Conservation (phyloP, 345 rosid genomes). For the Erucastrum elatum region DNA sequence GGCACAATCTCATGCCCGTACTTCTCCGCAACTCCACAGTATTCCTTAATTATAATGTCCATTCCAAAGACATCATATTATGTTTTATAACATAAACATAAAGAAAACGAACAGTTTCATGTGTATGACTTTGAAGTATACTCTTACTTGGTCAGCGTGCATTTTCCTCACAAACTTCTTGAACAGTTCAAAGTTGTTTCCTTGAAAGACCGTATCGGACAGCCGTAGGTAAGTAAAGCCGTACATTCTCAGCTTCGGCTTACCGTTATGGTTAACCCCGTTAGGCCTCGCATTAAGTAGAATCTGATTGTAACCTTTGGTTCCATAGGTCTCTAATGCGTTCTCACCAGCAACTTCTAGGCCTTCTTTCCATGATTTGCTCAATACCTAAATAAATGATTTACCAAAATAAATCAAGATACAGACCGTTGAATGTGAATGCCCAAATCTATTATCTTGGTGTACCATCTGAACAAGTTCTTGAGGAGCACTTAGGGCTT, state of each 20-base stretch:
- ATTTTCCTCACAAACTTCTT: constrained; percentile 73
- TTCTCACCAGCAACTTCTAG: constrained; percentile 87
- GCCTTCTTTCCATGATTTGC: constrained; percentile 73
- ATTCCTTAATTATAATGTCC: constrained; percentile 20
- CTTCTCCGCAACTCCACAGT: constrained; percentile 47
- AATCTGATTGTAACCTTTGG: constrained; percentile 68
- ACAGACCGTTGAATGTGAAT: background rate
- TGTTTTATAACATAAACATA: background rate
- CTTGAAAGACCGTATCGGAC: constrained; percentile 49
- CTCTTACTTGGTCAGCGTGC: constrained; percentile 84
- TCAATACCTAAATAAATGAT: constrained; percentile 57
- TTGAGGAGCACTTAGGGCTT: constrained; percentile 67
- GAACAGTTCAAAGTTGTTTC: constrained; percentile 56
- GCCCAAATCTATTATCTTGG: background rate
- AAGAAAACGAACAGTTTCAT: background rate
- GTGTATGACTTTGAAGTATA: background rate
- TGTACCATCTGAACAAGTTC: constrained; percentile 74
- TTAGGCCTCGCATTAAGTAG: constrained; percentile 81
- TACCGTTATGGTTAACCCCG: constrained; percentile 57
- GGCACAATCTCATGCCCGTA: constrained; percentile 56
- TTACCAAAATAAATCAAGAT: background rate
- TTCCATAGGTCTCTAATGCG: constrained; percentile 70
- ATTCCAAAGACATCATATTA: constrained; percentile 2
- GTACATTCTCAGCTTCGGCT: constrained; percentile 56
- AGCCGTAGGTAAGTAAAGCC: constrained; percentile 78